Evolutionary conservation across 768 basidiomycete genomes (phyloP).

Genomic region (Tricholoma furcatifolium): DNA sequence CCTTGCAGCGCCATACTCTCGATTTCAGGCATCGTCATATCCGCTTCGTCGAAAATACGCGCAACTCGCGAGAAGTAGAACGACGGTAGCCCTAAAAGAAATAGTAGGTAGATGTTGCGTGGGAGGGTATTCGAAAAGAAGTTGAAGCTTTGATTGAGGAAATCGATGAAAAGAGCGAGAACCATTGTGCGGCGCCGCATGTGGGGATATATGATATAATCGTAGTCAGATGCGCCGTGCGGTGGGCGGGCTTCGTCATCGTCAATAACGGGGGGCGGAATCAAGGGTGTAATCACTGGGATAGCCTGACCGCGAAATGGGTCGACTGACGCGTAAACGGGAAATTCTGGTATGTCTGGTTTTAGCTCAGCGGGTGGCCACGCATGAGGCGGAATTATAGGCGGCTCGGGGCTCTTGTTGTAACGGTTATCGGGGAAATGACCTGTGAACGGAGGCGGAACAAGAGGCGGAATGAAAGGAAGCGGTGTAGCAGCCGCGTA

Average conservation of each 20-base stretch:
- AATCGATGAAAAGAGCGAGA: conserved; percentile 50
- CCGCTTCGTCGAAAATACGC: conserved; percentile 71
- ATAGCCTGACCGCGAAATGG: conserved; percentile 10
- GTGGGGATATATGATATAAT: conserved; percentile 2
- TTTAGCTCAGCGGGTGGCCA: too few species aligned
- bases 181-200: background rate
- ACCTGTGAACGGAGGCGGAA: too few species aligned
- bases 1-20: conserved; percentile 46
- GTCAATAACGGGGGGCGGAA: conserved; percentile 3
- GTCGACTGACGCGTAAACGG: conserved; percentile 12
- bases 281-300: background rate
- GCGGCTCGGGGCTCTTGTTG: too few species aligned
- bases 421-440: too few species aligned
- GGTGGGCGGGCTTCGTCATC: background rate
- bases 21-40: conserved; percentile 70
- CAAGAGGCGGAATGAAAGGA: background rate
- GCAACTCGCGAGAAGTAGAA: conserved; percentile 80
- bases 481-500: background rate
- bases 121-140: background rate
- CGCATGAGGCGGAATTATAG: too few species aligned
- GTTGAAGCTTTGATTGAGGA: conserved; percentile 48
- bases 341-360: too few species aligned
- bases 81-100: conserved; percentile 63
- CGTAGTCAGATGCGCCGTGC: background rate
- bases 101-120: conserved; percentile 1